Evolutionary conservation across 352 stramenopile genomes (phyloP), one percentile per base, ranked within the genome.

Genomic region (Pythium sukuiense): DNA sequence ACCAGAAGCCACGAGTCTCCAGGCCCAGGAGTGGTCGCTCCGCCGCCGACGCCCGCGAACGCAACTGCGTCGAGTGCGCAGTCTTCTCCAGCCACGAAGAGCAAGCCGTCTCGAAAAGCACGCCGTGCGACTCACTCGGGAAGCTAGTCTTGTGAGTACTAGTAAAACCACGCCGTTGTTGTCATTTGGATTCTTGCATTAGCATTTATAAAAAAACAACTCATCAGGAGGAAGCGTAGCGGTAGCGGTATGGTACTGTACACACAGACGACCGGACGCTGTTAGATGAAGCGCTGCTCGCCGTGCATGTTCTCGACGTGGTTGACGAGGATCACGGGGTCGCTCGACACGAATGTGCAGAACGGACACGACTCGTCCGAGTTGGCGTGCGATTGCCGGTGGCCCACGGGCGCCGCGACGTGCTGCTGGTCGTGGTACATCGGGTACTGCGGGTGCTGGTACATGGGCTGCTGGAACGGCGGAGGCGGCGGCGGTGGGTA

Each of bases 301-400:
- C 72, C 70, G 60, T 93, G 85, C 14, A 93, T 61, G 59, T 84
- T 72, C 69, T 94, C 71, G 14, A 94, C 78, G 64, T 94, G 85
- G 71, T 91, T 91, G 6, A 94, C 83, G 33, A 94, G 69, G 33
- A 89, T 81, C 20, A 90, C 79, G 14, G 81, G 65, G 59, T 94
- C 79, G 0, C 63, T 39, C 0, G 82, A 77, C 26, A 74, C 43
- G 59, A 89, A 94, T 24, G 61, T 61, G 60, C 85, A 94, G 69
- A 79, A 80, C 11, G 85, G 85, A 72, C 85, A 94, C 65, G 71
- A 55, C 54, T 90, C 71, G 52, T 76, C 74, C 13, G 50, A 35
- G 2, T 54, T 52, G 1, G 59, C 30, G 16, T 64, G 37, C n/a
- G 59, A 2, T 6, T n/a, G 1, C 3, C 61, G 32, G 49, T 63